Conservation (phyloP, 1,284 basidiomycete species). For the Pisolithus thermaeus region DNA sequence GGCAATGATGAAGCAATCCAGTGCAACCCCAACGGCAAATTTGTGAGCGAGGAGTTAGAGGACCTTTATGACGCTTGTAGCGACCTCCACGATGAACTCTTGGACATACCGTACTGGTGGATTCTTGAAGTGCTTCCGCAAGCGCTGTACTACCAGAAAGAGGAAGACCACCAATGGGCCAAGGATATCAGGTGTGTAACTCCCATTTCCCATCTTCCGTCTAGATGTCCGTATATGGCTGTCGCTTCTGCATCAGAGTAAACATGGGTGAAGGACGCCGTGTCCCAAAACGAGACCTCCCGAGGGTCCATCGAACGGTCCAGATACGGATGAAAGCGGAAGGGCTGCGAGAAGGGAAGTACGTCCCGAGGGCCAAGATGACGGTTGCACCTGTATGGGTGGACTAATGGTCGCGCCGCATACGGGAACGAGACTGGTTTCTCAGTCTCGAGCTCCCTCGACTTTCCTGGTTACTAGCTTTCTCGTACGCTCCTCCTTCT, state of each 20-base stretch:
- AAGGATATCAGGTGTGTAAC: constrained; percentile 29
- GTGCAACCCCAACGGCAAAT: constrained; percentile 11
- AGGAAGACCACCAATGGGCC: constrained; percentile 33
- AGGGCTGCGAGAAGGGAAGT: constrained; percentile 30
- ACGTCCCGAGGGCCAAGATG: constrained; percentile 40
- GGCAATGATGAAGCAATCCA: constrained; percentile 1
- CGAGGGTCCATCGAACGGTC: constrained; percentile 49
- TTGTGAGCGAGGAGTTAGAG: constrained; percentile 43
- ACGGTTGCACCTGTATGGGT: constrained; percentile 37
- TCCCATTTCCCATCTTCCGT: background rate
- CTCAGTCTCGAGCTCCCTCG: too few relatives aligned
- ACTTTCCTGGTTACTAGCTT: too few relatives aligned
- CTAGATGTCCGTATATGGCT: background rate
- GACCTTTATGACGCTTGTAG: constrained; percentile 41
- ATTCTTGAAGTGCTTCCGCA: constrained; percentile 40
- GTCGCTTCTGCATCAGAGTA: constrained; percentile 28
- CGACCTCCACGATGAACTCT: constrained; percentile 41
- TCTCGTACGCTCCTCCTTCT: too few relatives aligned
- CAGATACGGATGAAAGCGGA: constrained; percentile 44
- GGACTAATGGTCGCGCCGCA: constrained; percentile 18
- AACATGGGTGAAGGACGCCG: constrained; percentile 43
- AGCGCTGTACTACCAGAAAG: constrained; percentile 33
- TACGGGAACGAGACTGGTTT: too few relatives aligned
- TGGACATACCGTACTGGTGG: constrained; percentile 39
- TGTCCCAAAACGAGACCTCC: constrained; percentile 34